Percentiles rank a stretch among this genome's conserved stretches.
Conservation (phyloP, 2,329 filamentous ascomycete species). For the Stylonectria norvegica region DNA sequence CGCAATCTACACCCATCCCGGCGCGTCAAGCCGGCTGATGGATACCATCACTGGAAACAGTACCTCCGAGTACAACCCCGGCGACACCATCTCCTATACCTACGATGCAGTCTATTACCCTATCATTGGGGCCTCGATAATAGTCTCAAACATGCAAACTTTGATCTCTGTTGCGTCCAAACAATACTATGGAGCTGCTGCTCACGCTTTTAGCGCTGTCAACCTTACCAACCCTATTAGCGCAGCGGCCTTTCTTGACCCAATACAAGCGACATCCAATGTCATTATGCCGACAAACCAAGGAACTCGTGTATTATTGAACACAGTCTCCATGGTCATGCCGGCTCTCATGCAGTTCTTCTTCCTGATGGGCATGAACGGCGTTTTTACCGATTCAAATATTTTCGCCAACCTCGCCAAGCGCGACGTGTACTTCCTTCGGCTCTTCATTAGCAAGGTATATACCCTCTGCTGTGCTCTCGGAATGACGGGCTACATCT, state of each 20-base stretch:
- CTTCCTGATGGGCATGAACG: slow-evolving; percentile 16
- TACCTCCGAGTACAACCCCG: slow-evolving; percentile 27
- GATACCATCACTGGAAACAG: slow-evolving; percentile 22
- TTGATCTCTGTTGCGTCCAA: slow-evolving; percentile 21
- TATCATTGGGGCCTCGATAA: slow-evolving; percentile 20
- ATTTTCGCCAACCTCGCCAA: slow-evolving; percentile 9
- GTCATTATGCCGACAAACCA: slow-evolving; percentile 32
- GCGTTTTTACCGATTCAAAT: not conserved
- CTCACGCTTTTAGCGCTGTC: slow-evolving; percentile 8
- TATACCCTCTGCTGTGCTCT: slow-evolving; percentile 35
- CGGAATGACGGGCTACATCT: slow-evolving; percentile 37
- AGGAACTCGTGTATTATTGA: slow-evolving; percentile 30
- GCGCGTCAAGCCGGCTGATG: not conserved
- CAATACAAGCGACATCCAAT: slow-evolving; percentile 21
- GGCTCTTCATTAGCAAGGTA: slow-evolving; percentile 22
- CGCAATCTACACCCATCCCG: not conserved
- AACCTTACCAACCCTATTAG: slow-evolving; percentile 17
- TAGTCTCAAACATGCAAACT: slow-evolving; percentile 25
- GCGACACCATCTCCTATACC: slow-evolving; percentile 29
- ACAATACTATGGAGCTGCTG: slow-evolving; percentile 16
- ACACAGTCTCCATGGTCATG: slow-evolving; percentile 36
- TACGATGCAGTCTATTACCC: slow-evolving; percentile 35
- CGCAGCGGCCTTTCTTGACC: slow-evolving; percentile 26
- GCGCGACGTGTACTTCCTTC: slow-evolving; percentile 18
- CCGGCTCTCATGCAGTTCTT: slow-evolving; percentile 29